Evolutionary conservation across 352 stramenopile genomes (phyloP), one percentile per base, ranked within the genome.

Genomic region (Achlya hypogyna): DNA sequence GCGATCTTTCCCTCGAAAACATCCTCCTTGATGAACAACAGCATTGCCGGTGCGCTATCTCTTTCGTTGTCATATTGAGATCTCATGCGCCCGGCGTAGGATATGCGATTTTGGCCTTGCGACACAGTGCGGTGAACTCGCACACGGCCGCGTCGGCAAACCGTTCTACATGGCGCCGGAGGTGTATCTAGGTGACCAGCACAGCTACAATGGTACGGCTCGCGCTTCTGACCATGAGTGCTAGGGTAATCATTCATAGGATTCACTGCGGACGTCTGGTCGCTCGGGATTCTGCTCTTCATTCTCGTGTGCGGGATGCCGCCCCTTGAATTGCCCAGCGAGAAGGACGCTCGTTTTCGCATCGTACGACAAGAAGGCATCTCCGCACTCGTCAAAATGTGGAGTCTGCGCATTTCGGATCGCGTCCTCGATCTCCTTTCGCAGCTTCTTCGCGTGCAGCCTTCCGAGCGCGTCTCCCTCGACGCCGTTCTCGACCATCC

Each of bases 111-210:
- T 89, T 71, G 80, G 80, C 6, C 72, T 89, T 18, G 72, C 80
- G 49, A 78, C 71, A 47, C 73, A 76, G 31, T 49, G 70, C 1
- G 80, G 78, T 4, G 65, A 62, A 0, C 52, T 60, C 59, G 84
- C 77, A 67, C 45, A 35, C 20, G 78, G 78, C 0, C 71, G 78
- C 12, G 80, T 86, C 12, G 80, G 80, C 12, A 87, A 87, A 56
- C 40, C 71, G 18, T 83, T 87, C 65, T 89, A 87, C 62, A 87
- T 89, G 80, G 80, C 80, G 0, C 80, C 80, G 0, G 80, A 88
- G 52, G 80, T 88, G 35, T 74, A 79, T 51, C n/a, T 60, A 1
- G 56, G 51, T 12, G 64, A 67, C 43, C 42, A 59, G 5, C 40
- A 59, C 12, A 28, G 60, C 4, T 67, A 67, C 51, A 67, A 67